Evolutionary conservation across 2,329 filamentous ascomycete species (phyloP).

Genomic region (Pyricularia sp.): DNA sequence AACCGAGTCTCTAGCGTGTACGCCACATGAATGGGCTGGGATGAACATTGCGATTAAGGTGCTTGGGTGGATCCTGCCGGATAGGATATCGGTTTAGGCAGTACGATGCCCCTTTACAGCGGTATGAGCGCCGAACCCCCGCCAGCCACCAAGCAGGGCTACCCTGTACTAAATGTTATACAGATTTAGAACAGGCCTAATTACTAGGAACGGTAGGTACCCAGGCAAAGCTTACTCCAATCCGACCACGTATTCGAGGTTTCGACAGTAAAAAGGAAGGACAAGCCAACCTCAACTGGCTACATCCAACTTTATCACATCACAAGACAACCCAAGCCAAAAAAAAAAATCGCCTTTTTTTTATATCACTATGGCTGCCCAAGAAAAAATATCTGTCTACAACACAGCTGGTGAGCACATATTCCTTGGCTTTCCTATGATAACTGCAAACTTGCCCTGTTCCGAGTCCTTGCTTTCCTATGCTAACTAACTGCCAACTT

Average conservation of each 20-base stretch:
- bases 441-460: not conserved
- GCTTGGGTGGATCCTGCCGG: not conserved
- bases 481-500: not conserved
- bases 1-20: not conserved
- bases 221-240: not conserved
- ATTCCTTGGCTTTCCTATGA: not conserved
- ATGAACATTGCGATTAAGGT: not conserved
- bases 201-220: too few species aligned
- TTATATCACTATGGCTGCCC: constrained; percentile 22
- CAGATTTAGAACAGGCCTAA: not conserved
- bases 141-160: not conserved
- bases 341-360: not conserved
- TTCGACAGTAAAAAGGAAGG: not conserved
- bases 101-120: not conserved
- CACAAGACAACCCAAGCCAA: not conserved
- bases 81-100: not conserved
- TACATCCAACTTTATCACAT: not conserved
- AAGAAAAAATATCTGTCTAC: constrained; percentile 52
- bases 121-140: not conserved
- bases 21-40: not conserved
- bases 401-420: constrained; percentile 45
- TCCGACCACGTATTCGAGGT: not conserved
- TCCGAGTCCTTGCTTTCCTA: not conserved
- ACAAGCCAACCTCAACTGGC: not conserved
- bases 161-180: not conserved